Conservation (phyloP, 805 yeast species). For the Myxozyma melibiosi region DNA sequence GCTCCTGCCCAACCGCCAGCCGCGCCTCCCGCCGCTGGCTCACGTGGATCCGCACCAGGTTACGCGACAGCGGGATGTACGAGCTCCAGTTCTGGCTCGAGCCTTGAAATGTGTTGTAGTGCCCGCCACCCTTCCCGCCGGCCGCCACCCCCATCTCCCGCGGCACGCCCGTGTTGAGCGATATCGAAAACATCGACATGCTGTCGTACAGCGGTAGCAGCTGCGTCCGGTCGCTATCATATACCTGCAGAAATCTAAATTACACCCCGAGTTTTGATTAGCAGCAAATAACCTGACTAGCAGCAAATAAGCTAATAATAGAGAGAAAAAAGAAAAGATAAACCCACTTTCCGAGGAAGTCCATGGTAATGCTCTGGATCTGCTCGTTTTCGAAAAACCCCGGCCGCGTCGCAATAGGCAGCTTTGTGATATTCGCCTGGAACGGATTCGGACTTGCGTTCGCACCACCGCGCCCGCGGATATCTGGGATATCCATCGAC, state of each 20-base stretch:
- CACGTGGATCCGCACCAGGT: constrained; percentile 62
- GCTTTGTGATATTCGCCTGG: constrained; percentile 25
- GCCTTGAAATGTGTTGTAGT: constrained; percentile 6
- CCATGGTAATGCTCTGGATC: constrained; percentile 70
- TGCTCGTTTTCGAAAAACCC: constrained; percentile 81
- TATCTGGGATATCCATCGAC: constrained; percentile 49
- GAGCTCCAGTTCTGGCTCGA: constrained; percentile 37
- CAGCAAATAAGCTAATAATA: too few relatives aligned
- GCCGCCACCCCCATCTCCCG: constrained; percentile 7
- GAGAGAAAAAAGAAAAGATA: too few relatives aligned
- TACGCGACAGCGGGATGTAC: constrained; percentile 75
- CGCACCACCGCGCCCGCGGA: constrained; percentile 5
- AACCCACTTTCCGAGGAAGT: constrained; percentile 56
- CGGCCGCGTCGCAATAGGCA: constrained; percentile 50
- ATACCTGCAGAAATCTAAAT: constrained; percentile 65
- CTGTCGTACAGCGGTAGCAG: constrained; percentile 73
- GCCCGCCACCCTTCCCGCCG: constrained; percentile 14
- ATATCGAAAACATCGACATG: constrained; percentile 81
- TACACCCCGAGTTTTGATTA: not conserved
- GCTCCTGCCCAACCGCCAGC: constrained; percentile 68
- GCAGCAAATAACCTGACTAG: not conserved
- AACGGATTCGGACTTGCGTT: constrained; percentile 14
- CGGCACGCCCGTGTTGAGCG: constrained; percentile 74
- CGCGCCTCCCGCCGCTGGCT: constrained; percentile 55
- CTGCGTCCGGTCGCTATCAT: constrained; percentile 79